Conservation (phyloP, 1,284 basidiomycete species). For the Moesziomyces sp. region DNA sequence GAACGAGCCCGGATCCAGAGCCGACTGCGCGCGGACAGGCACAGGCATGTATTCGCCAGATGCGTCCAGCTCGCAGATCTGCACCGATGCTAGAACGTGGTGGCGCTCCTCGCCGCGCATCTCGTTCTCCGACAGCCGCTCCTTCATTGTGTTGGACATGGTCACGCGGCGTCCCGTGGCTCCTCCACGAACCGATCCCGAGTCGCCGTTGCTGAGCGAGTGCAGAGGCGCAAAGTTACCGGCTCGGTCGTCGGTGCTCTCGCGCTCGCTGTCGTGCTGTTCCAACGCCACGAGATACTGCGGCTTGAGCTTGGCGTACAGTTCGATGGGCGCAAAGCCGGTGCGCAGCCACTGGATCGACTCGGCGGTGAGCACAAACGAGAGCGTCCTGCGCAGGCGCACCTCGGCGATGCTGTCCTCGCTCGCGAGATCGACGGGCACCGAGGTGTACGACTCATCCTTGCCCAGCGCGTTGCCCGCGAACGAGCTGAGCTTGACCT, state of each 20-base stretch:
- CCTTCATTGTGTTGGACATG: constrained; percentile 42
- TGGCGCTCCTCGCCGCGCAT: constrained; percentile 88
- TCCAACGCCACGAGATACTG: constrained; percentile 46
- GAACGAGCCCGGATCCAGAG: constrained; percentile 85
- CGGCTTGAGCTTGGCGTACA: constrained; percentile 45
- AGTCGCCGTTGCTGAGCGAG: constrained; percentile 5
- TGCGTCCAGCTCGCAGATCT: constrained; percentile 85
- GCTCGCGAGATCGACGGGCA: constrained; percentile 44
- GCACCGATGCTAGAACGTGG: constrained; percentile 85
- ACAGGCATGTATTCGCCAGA: constrained; percentile 86
- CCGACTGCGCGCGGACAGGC: constrained; percentile 81
- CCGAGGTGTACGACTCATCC: constrained; percentile 56
- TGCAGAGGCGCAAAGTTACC: constrained; percentile 30
- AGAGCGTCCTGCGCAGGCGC: constrained; percentile 52
- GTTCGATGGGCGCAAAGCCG: constrained; percentile 49
- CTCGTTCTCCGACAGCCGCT: constrained; percentile 80
- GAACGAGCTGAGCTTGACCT: constrained; percentile 57
- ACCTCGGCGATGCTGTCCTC: constrained; percentile 39
- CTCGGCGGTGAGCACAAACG: constrained; percentile 52
- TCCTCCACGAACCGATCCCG: background rate
- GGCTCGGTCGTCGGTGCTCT: constrained; percentile 11
- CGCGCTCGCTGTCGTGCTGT: constrained; percentile 41
- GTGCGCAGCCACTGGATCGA: constrained; percentile 42
- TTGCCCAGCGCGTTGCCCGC: constrained; percentile 44
- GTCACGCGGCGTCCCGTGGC: constrained; percentile 1